These are phyloP conservation scores for Sugiyamaella qingdaonensis DNA, from an alignment of 805 yeast genomes.

Conservation along the genomic window DNA sequence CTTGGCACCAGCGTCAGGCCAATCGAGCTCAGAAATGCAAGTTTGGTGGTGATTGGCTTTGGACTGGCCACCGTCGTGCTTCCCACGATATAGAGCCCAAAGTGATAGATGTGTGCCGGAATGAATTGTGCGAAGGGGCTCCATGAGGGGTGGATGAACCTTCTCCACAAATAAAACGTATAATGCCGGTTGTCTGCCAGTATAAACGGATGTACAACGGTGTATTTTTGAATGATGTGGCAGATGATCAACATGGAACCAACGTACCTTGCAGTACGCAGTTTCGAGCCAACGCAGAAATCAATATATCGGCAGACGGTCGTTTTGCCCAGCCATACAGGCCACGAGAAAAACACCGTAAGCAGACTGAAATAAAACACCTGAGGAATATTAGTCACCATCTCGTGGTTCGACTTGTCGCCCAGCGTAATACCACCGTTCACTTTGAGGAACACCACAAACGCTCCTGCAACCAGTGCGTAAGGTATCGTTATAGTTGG, in stretches of 20 bases:
- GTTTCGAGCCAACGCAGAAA: constrained; percentile 30
- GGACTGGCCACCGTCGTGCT: constrained; percentile 28
- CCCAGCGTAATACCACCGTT: constrained; percentile 91
- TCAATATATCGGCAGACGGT: constrained; percentile 40
- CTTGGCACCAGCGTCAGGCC: constrained; percentile 72
- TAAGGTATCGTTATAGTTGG: constrained; percentile 23
- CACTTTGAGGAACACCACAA: constrained; percentile 51
- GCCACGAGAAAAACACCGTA: constrained; percentile 60
- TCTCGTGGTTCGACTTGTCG: constrained; percentile 79
- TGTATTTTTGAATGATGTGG: constrained; percentile 29
- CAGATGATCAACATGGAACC: constrained; percentile 15
- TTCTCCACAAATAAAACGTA: constrained; percentile 79
- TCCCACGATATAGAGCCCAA: constrained; percentile 26
- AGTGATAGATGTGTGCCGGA: constrained; percentile 69
- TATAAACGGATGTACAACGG: constrained; percentile 83
- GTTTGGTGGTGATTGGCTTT: constrained; percentile 24
- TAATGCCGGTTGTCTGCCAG: constrained; percentile 93
- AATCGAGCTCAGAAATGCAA: constrained; percentile 51
- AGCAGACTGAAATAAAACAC: constrained; percentile 72
- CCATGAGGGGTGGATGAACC: constrained; percentile 46
- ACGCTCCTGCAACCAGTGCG: constrained; percentile 46
- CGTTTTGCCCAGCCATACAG: constrained; percentile 58
- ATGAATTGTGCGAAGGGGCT: constrained; percentile 38
- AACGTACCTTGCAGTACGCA: constrained; percentile 13
- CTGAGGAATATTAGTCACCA: constrained; percentile 72